Evolutionary conservation across 305 asterid genomes (phyloP), one percentile per base, ranked within the genome.

Genomic region (Petunia hybrid): DNA sequence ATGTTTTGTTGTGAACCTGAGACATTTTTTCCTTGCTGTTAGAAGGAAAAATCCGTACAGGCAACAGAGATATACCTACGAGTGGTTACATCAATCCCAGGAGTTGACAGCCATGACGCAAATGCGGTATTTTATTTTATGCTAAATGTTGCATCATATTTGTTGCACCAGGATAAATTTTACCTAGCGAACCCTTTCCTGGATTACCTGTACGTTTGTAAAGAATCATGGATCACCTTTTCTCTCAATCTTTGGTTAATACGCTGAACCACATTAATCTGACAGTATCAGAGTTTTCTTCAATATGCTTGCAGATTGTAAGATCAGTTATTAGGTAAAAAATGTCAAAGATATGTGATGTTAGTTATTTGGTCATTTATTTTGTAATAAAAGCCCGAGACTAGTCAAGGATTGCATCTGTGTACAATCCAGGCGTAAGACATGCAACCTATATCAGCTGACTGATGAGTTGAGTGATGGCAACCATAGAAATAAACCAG

Each of bases 41-140:
- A 96, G 98, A 93, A 94, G 84, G 94, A 94, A 85, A 88, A 82
- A 73, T 92, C 98, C 14, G 94, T 91, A 77, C 94, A 90, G 77
- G 79, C 92, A 76, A 84, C 90, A 98, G 95, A 93, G 56, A 82
- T 84, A 71, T 96, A 92, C 61, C 87, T 93, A 86, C 91, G 89
- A 87, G 99, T 96, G 84, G 87, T 94, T 74, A 93, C 97, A 79
- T 91, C 97, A 67, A 91, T 96, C 83, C 98, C 99, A 63, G 95
- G 99, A 83, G 88, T 89, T 73, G 89, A 86, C 82, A 83, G 82
- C 45, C 92, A 89, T 79, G 92, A 90, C 46, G 97, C 98, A 55
- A 90, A 88, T 61, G 85, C 92, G 92, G 98, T 94, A 90, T 76
- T 82, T 77, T 71, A 6, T 66, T 71, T 42, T 9, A 14, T 6